phyloP scores from a whole-genome alignment of 2,329 filamentous ascomycete genomes.

The Penicillium frequentans region DNA sequence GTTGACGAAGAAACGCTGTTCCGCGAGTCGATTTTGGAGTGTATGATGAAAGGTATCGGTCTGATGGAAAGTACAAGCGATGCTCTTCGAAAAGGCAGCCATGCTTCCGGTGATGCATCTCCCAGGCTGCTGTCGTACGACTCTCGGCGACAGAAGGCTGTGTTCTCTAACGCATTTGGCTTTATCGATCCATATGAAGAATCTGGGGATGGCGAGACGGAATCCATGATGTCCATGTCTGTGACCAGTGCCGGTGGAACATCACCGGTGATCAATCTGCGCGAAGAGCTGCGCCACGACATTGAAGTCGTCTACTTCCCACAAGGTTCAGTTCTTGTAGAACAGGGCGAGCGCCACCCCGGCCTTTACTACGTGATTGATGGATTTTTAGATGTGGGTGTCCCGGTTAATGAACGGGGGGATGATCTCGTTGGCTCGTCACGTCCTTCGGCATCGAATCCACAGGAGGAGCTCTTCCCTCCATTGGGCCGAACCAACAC shows the following conservation, averaged over 20 bases:
- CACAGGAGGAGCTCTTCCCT: conserved; percentile 43
- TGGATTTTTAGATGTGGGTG: conserved; percentile 90
- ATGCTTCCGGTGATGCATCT: conserved; percentile 76
- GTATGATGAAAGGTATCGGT: conserved; percentile 92
- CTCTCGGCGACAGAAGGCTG: conserved; percentile 72
- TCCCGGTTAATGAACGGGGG: conserved; percentile 67
- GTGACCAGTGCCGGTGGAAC: conserved; percentile 63
- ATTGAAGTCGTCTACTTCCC: conserved; percentile 98
- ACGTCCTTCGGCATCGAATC: conserved; percentile 25
- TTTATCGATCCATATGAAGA: conserved; percentile 83
- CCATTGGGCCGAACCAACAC: conserved; percentile 48
- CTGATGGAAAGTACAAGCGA: conserved; percentile 66
- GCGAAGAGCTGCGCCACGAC: conserved; percentile 83
- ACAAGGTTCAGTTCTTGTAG: conserved; percentile 88
- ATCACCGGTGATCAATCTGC: conserved; percentile 63
- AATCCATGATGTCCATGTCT: conserved; percentile 73
- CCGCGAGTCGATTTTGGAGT: conserved; percentile 85
- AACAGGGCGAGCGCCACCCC: conserved; percentile 95
- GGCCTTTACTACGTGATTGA: conserved; percentile 97
- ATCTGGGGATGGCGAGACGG: conserved; percentile 73
- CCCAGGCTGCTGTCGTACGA: conserved; percentile 84
- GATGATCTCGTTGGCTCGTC: conserved; percentile 41
- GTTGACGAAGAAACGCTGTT: conserved; percentile 88
- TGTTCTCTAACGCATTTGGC: conserved; percentile 85
- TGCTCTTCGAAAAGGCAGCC: conserved; percentile 60